Base-by-base conservation (phyloP, 2,329 filamentous ascomycete genomes). In the Neoarthrinium moseri region DNA sequence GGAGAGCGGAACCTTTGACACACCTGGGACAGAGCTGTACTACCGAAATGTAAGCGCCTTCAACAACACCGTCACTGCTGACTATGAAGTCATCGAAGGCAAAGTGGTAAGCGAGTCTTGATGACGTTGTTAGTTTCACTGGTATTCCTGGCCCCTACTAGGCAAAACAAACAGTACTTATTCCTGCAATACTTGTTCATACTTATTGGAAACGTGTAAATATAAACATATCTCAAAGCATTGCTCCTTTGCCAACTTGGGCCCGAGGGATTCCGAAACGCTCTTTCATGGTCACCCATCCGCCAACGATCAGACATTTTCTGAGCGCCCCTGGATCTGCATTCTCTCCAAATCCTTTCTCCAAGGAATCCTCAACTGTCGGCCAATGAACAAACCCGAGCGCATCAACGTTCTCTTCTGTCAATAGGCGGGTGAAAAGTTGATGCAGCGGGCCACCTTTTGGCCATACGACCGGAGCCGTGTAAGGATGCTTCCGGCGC, bases 21-120 rank as follows among this genome's bases (percentile, higher is more conserved):
- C 49, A 15, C 48, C 55, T 4, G 56, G 56, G 17, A 64, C 60
- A 39, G 66, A 75, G 59, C 64, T 86, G 34, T 89, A 86, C 61
- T 68, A 63, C 46, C 71, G 84, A 17, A 70, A 78, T 39, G 77
- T 86, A 21, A 61, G 51, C 17, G 59, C 60, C 13, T 56, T 41
- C 30, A 63, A 63, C 22, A 56, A 63, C 37, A 58, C 58, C 5
- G 50, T 64, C 11, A 46, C 37, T 13, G 33, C 45, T 15, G 52
- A 58, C 38, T 22, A 43, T 4, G 38, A 49, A 26, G 24, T 42
- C 5, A 32, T 49, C 8, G 30, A 26, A 24, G 40, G 40, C 18
- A 23, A 37, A 24, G 38, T 40, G 3, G 24, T 40, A 23, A 24
- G 37, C 20, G 20, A 17, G n/a, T n/a, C n/a, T n/a, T n/a, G n/a